A percentile compares a stretch with the other conserved stretches of the same genome.
Evolutionary conservation across 768 basidiomycete genomes (phyloP).

Genomic region (Exidia glandulosa): DNA sequence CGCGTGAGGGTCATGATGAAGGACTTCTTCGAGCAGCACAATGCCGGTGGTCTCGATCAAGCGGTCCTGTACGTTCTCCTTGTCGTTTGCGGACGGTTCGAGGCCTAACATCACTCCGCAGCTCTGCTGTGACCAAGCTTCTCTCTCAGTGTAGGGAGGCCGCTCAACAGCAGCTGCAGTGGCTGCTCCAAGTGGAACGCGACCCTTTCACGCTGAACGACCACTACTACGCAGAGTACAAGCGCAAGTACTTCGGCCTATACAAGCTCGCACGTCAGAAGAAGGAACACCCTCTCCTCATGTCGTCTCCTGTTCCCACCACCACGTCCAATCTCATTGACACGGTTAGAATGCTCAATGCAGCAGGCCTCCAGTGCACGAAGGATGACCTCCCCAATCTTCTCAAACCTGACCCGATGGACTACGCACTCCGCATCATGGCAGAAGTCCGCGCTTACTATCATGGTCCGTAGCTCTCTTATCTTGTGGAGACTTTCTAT

Average conservation of each 20-base stretch:
- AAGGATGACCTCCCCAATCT: conserved; percentile 37
- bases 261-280: conserved; percentile 26
- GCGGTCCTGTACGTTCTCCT: conserved; percentile 30
- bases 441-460: conserved; percentile 64
- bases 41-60: conserved; percentile 41
- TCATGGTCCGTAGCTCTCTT: conserved; percentile 37
- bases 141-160: conserved; percentile 32
- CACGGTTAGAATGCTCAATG: no score
- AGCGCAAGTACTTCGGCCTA: conserved; percentile 34
- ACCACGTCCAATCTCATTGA: no score
- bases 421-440: conserved; percentile 49
- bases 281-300: conserved; percentile 19
- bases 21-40: conserved; percentile 39
- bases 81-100: neutral
- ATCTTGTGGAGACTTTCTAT: neutral
- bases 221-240: conserved; percentile 37
- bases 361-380: conserved; percentile 27
- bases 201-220: conserved; percentile 42
- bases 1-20: conserved; percentile 34
- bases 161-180: conserved; percentile 31
- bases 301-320: conserved; percentile 11
- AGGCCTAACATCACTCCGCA: conserved; percentile 16
- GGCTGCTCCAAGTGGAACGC: conserved; percentile 40
- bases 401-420: conserved; percentile 39
- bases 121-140: conserved; percentile 39